Base-by-base conservation (phyloP, 202 grass and related monocot species). In the Schoenoplectus tabernaemontani region DNA sequence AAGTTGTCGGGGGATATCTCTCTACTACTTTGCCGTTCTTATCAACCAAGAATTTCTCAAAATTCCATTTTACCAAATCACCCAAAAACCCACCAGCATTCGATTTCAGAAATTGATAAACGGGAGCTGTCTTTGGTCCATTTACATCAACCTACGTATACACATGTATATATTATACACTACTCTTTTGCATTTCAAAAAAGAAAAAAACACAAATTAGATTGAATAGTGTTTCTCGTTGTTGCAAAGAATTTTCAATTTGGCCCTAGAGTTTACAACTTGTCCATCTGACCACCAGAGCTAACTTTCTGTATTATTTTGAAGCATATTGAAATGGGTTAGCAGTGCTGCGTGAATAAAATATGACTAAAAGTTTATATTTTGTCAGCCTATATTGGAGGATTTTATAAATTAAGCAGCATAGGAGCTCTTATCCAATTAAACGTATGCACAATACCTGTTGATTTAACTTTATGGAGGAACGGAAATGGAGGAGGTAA, bases 61-160 rank as follows among this genome's bases (percentile, higher is more conserved):
- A 99, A 83, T 95, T 99, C 96, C 96, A 99, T 71, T 99, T 99
- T 58, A 99, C 83, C 57, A 99, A 56, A 87, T 96, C 96, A 62
- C 92, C 92, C 79, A 99, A 81, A 91, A 99, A 96, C 76, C 96
- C 96, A 82, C 96, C 96, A 80, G 92, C 96, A 88, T 82, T 95
- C 2, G 92, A 95, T 84, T 99, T 99, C 44, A 99, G 89, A 85
- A 89, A 99, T 79, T 93, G 83, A 79, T 96, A 96, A 72, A 99
- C 81, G 56, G 96, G 90, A 60, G 96, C 92, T 68, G 96, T 93
- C 82, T 82, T 91, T 74, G 92, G 92, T 72, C 96, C 96, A 83
- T 99, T 99, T 50, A 99, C 96, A 91, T 99, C 88, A 86, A 99
- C 91, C 96, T 99, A 84, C 22, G 39, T 89, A 78, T 20, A 23